Evolutionary conservation across 805 yeast species (phyloP).

Genomic region (Ogataea paradorogensis): DNA sequence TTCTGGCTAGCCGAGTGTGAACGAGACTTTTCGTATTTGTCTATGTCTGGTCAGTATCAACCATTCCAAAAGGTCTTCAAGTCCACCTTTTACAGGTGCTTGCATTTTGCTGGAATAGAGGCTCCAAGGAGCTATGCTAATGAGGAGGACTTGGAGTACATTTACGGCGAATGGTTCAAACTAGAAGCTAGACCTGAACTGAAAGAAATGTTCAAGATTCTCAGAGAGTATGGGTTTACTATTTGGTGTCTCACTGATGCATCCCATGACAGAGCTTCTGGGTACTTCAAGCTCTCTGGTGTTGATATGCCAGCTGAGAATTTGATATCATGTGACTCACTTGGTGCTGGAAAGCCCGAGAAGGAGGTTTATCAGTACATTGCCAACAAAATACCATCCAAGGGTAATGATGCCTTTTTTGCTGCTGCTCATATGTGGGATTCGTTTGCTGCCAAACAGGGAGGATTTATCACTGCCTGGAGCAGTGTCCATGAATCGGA

Average conservation of each 20-base stretch:
- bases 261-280: slow-evolving; percentile 21
- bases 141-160: slow-evolving; percentile 22
- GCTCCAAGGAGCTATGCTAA: slow-evolving; percentile 20
- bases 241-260: slow-evolving; percentile 27
- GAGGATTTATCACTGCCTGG: slow-evolving; percentile 28
- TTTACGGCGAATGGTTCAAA: slow-evolving; percentile 18
- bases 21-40: slow-evolving; percentile 55
- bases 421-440: slow-evolving; percentile 32
- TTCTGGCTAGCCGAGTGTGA: slow-evolving; percentile 61
- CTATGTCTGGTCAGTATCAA: slow-evolving; percentile 21
- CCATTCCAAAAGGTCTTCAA: slow-evolving; percentile 20
- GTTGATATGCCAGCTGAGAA: slow-evolving; percentile 24
- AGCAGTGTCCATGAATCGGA: slow-evolving; percentile 24
- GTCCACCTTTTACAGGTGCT: slow-evolving; percentile 23
- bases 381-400: slow-evolving; percentile 18
- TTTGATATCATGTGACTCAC: slow-evolving; percentile 25
- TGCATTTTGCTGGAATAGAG: slow-evolving; percentile 22
- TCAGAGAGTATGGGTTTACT: slow-evolving; percentile 24
- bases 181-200: slow-evolving; percentile 24
- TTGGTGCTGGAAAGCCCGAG: slow-evolving; percentile 28
- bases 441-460: slow-evolving; percentile 25
- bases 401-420: slow-evolving; percentile 24
- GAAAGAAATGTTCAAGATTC: slow-evolving; percentile 17
- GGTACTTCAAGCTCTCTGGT: slow-evolving; percentile 21
- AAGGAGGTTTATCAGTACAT: slow-evolving; percentile 24